Evolutionary conservation across 495 filamentous ascomycete genomes (phyloP).

Genomic region (Diplogelasinospora grovesii): DNA sequence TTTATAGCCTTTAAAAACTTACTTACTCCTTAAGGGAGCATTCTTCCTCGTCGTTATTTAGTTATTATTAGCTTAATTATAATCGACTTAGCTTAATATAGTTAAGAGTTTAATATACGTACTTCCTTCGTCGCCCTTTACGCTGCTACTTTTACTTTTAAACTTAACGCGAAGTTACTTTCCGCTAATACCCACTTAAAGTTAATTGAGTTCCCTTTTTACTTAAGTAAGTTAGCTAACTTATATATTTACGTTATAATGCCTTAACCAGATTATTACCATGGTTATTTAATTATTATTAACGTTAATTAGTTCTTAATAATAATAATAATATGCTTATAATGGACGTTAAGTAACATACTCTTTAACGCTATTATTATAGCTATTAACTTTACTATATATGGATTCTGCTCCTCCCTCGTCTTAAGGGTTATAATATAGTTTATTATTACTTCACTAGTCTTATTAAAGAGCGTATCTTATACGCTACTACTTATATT

Average conservation of each 20-base stretch:
- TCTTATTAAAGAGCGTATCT: constrained; percentile 7
- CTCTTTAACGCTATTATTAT: constrained; percentile 1
- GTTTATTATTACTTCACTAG: neutral
- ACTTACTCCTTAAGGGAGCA: constrained; percentile 16
- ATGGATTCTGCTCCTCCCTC: constrained; percentile 10
- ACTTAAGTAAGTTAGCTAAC: neutral
- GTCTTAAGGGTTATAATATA: constrained; percentile 2
- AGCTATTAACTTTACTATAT: constrained; percentile 7
- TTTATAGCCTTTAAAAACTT: constrained; percentile 26
- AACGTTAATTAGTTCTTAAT: constrained; percentile 9
- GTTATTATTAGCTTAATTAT: neutral
- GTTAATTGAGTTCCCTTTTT: constrained; percentile 9
- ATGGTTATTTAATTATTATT: constrained; percentile 4
- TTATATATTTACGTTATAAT: constrained; percentile 10
- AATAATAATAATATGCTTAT: constrained; percentile 6
- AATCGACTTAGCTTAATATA: neutral
- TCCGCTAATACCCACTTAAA: constrained; percentile 3
- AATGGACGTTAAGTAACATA: neutral
- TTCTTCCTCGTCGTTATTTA: neutral
- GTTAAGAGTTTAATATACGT: neutral
- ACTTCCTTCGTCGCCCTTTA: constrained; percentile 3
- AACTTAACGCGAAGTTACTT: constrained; percentile 1
- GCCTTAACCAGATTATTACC: constrained; percentile 2
- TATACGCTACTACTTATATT: constrained; percentile 2
- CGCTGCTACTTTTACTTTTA: constrained; percentile 3